Conservation (phyloP, 148 eudicot species). For the Oxyria digyna region DNA sequence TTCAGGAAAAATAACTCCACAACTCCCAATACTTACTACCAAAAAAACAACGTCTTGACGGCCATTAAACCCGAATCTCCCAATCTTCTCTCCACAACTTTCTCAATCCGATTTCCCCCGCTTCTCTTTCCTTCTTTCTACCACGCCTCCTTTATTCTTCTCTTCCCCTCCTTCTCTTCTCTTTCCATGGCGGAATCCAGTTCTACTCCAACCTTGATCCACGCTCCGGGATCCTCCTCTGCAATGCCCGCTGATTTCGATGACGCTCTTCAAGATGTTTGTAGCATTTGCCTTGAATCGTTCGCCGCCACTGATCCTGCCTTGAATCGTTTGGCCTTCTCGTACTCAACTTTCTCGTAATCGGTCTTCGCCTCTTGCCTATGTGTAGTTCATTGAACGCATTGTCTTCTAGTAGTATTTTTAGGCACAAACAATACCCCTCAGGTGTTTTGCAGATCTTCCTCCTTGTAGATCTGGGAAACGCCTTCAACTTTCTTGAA, state of each 20-base stretch:
- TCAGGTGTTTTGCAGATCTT: no score
- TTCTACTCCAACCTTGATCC: constrained; percentile 1
- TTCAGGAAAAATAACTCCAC: neutral
- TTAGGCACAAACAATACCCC: no score
- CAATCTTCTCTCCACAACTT: neutral
- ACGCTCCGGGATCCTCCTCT: constrained; percentile 16
- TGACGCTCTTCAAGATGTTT: constrained; percentile 41
- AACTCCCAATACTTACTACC: neutral
- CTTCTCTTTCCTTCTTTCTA: neutral
- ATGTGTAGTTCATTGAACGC: no score
- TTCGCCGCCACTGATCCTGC: constrained; percentile 46
- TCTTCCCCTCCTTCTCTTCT: constrained; percentile 1
- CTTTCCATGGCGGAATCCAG: constrained; percentile 22
- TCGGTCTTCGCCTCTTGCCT: no score
- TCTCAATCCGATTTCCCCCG: constrained; percentile 6
- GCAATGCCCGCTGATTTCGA: constrained; percentile 13
- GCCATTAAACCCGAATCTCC: neutral
- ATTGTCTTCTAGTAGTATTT: no score
- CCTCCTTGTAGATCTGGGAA: no score
- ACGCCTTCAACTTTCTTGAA: no score
- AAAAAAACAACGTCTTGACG: neutral
- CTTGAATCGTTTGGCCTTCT: no score
- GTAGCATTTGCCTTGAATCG: constrained; percentile 75
- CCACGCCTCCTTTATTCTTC: constrained; percentile 10
- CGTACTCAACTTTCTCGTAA: no score